phyloP scores from a whole-genome alignment of 352 stramenopile species.

The Aphanomyces astaci region DNA sequence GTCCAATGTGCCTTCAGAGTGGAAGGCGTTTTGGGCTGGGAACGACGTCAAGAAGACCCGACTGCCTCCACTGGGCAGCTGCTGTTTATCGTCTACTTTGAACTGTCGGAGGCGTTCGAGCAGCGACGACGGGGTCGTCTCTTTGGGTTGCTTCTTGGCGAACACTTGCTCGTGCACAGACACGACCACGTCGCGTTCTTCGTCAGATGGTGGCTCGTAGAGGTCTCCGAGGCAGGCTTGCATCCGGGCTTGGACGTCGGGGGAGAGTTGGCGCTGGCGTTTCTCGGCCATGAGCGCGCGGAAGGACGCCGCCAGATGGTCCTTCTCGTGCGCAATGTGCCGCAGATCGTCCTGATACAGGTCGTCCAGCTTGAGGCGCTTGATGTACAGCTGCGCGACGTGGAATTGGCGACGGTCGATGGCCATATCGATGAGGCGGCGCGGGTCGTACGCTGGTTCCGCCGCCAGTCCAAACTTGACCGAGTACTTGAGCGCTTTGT shows the following conservation, averaged over 20 bases:
- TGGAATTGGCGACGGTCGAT: slow-evolving; percentile 61
- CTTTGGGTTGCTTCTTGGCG: slow-evolving; percentile 7
- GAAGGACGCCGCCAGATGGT: slow-evolving; percentile 45
- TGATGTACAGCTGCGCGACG: slow-evolving; percentile 73
- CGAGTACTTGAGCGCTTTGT: slow-evolving; percentile 85
- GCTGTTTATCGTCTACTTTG: background rate
- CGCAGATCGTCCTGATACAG: slow-evolving; percentile 48
- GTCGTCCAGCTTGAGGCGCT: slow-evolving; percentile 61
- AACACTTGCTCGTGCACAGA: slow-evolving; percentile 53
- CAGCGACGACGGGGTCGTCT: background rate
- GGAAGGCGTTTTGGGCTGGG: too few species aligned
- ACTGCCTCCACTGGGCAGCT: too few species aligned
- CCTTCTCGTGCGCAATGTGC: slow-evolving; percentile 49
- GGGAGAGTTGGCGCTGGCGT: slow-evolving; percentile 6
- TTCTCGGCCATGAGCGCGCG: slow-evolving; percentile 37
- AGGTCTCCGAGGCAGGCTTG: slow-evolving; percentile 36
- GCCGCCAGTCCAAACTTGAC: slow-evolving; percentile 63
- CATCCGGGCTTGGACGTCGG: slow-evolving; percentile 32
- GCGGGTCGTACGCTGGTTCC: slow-evolving; percentile 39
- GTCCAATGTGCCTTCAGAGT: background rate
- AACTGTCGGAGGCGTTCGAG: background rate
- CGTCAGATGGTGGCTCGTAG: slow-evolving; percentile 43
- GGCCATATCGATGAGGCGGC: slow-evolving; percentile 44
- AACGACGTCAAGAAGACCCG: too few species aligned
- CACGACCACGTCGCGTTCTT: slow-evolving; percentile 49